Evolutionary conservation across 192 early-diverging fungal genomes (phyloP).

Genomic region (Rhizoclosmatium globosum): DNA sequence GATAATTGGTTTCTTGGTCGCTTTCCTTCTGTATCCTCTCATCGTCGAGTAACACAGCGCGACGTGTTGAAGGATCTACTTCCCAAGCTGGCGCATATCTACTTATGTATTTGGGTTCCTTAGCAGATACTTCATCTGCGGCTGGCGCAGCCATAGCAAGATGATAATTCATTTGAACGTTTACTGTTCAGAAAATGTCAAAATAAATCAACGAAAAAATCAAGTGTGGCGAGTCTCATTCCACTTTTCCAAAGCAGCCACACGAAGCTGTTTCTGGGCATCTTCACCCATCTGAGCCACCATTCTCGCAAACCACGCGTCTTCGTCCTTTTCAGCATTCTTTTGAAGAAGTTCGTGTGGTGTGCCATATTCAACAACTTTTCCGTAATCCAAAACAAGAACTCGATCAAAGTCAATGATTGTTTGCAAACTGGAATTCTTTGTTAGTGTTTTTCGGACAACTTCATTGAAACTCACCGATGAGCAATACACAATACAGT

Average conservation of each 20-base stretch:
- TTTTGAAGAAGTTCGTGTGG: slow-evolving; percentile 55
- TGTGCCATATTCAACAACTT: slow-evolving; percentile 60
- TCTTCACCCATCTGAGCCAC: slow-evolving; percentile 55
- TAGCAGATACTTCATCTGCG: too few species aligned
- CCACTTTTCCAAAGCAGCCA: slow-evolving; percentile 45
- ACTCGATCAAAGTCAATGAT: slow-evolving; percentile 57
- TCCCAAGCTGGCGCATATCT: too few species aligned
- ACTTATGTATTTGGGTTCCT: too few species aligned
- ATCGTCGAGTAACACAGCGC: too few species aligned
- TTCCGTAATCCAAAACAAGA: slow-evolving; percentile 53
- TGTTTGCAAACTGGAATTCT: slow-evolving; percentile 36
- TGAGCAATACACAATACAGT: slow-evolving; percentile 66
- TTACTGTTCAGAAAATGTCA: too few species aligned
- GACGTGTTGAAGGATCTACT: too few species aligned
- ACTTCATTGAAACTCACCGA: slow-evolving; percentile 52
- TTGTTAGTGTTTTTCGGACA: slow-evolving; percentile 50
- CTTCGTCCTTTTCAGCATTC: slow-evolving; percentile 25
- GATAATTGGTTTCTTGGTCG: too few species aligned
- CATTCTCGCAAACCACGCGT: slow-evolving; percentile 56
- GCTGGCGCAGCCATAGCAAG: too few species aligned
- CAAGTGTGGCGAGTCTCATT: background rate
- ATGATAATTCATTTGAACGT: too few species aligned
- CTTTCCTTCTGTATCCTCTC: too few species aligned
- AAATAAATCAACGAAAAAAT: too few species aligned
- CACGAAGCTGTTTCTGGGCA: slow-evolving; percentile 38